Percentiles rank a stretch among this genome's conserved stretches.
These are phyloP conservation scores for Solanum bulbocastanum DNA, from an alignment of 257 asterid species.

Conservation along the genomic window DNA sequence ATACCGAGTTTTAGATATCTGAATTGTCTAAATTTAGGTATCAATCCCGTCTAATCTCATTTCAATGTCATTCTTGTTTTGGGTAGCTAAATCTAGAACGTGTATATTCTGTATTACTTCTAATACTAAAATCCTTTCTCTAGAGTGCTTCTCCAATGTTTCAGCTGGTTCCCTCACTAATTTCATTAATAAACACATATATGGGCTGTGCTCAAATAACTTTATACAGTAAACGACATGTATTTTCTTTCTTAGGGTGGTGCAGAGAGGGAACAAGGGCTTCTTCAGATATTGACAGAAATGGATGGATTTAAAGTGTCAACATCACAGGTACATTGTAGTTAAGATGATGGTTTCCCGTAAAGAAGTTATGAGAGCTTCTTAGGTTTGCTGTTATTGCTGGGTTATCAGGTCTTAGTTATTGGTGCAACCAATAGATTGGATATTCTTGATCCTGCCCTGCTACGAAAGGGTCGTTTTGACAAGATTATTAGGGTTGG, in stretches of 20 bases:
- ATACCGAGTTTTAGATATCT: background rate
- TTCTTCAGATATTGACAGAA: constrained; percentile 94
- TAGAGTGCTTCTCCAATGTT: background rate
- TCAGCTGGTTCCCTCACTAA: background rate
- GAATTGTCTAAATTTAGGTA: background rate
- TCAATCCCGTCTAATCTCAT: background rate
- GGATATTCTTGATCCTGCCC: constrained; percentile 99
- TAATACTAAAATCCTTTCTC: background rate
- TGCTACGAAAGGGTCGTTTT: constrained; percentile 90
- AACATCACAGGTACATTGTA: constrained; percentile 60
- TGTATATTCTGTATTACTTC: background rate
- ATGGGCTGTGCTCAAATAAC: background rate
- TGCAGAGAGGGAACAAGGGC: constrained; percentile 99
- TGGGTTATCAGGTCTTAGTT: constrained; percentile 58
- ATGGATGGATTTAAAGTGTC: constrained; percentile 96
- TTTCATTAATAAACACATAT: background rate
- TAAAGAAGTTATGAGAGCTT: background rate
- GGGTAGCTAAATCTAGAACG: background rate
- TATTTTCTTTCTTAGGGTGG: constrained; percentile 64
- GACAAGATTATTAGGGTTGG: constrained; percentile 98
- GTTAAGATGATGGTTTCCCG: background rate
- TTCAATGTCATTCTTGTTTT: background rate
- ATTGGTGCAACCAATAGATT: constrained; percentile 98
- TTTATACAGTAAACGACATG: background rate
- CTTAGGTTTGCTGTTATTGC: background rate